Conservation (phyloP, 768 basidiomycete genomes). For the Mycena amicta region DNA sequence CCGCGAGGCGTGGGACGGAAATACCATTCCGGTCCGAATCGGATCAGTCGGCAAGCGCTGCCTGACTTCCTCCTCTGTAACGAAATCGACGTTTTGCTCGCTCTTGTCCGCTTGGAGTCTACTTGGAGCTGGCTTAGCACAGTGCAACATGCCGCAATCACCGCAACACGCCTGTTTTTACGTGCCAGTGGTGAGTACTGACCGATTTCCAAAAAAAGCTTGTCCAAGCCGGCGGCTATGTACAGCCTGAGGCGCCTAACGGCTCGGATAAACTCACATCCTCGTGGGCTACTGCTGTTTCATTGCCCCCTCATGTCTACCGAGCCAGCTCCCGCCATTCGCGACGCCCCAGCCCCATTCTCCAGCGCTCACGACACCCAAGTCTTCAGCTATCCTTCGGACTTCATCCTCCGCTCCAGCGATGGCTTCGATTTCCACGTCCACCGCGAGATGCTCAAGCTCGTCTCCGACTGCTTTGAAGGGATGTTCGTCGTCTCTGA, state of each 20-base stretch:
- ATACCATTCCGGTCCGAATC: not conserved
- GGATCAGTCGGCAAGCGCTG: not conserved
- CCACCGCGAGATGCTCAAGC: conserved; percentile 1
- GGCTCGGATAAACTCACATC: not conserved
- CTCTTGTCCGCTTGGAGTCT: no score
- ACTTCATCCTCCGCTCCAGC: conserved; percentile 6
- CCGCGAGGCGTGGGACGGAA: not conserved
- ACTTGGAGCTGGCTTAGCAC: no score
- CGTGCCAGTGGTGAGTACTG: no score
- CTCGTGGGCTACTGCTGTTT: not conserved
- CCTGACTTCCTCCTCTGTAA: no score
- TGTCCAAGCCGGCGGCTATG: no score
- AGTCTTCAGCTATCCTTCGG: not conserved
- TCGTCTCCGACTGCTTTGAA: conserved; percentile 5
- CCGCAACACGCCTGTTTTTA: no score
- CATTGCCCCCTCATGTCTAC: not conserved
- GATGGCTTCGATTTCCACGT: conserved; percentile 8
- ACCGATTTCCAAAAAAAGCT: no score
- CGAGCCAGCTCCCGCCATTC: no score
- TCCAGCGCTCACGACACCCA: not conserved
- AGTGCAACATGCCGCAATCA: no score
- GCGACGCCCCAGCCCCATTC: conserved; percentile 6
- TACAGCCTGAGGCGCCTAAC: no score
- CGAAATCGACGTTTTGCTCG: no score
- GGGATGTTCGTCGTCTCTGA: conserved; percentile 1